Evolutionary conservation across 1,284 basidiomycete species (phyloP).

Genomic region (Ustilago loliicola): DNA sequence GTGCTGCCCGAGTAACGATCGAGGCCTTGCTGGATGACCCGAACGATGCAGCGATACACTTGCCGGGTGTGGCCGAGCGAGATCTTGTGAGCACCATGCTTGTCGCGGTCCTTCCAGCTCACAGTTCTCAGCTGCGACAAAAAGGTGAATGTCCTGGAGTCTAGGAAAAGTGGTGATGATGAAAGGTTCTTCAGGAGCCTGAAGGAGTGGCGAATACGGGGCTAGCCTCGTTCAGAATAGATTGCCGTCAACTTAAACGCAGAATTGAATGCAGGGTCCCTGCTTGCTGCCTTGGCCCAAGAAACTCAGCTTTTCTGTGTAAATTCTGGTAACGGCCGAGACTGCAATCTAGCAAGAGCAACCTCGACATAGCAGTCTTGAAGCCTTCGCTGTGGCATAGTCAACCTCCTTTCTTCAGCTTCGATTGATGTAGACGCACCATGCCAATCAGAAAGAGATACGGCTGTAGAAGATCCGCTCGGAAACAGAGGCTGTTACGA

Average conservation of each 20-base stretch:
- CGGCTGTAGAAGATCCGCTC: no score
- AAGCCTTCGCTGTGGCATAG: no score
- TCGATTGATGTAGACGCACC: no score
- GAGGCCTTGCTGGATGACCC: conserved; percentile 35
- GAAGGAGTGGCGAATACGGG: conserved; percentile 15
- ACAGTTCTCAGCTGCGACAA: background rate
- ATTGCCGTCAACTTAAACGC: conserved; percentile 10
- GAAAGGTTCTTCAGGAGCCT: background rate
- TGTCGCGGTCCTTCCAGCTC: background rate
- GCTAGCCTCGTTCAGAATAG: background rate
- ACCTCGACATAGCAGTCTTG: no score
- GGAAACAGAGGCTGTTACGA: no score
- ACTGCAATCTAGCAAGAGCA: background rate
- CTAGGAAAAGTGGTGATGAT: background rate
- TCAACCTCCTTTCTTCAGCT: no score
- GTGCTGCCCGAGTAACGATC: conserved; percentile 25
- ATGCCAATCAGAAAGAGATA: no score
- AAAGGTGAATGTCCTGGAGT: background rate
- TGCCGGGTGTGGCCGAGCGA: conserved; percentile 46
- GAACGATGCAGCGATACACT: conserved; percentile 37
- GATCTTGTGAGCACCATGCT: conserved; percentile 46
- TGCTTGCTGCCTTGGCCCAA: background rate
- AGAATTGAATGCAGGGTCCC: conserved; percentile 20
- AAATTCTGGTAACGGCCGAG: conserved; percentile 15
- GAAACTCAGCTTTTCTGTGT: background rate